phyloP scores from a whole-genome alignment of 768 basidiomycete species.

The Suillus alpinus region DNA sequence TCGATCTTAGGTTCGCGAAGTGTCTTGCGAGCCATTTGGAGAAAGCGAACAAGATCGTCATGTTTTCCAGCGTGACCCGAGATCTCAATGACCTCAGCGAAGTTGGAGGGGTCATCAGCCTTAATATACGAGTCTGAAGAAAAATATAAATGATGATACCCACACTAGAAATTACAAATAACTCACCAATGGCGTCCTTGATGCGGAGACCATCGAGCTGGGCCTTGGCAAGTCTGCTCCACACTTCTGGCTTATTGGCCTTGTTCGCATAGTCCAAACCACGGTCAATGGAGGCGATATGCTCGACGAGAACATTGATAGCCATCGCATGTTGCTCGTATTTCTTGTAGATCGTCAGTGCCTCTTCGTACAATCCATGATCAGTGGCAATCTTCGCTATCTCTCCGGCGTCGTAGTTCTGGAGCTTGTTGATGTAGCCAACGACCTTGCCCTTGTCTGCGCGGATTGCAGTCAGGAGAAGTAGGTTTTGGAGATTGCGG shows the following conservation, averaged over 20 bases:
- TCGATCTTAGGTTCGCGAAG: constrained; percentile 97
- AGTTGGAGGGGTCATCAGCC: constrained; percentile 93
- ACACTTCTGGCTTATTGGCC: constrained; percentile 94
- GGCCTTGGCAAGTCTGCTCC: constrained; percentile 97
- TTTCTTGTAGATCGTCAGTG: constrained; percentile 96
- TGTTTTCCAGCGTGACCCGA: constrained; percentile 89
- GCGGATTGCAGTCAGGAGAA: constrained; percentile 93
- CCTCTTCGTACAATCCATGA: constrained; percentile 93
- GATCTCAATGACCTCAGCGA: constrained; percentile 93
- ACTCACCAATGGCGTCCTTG: constrained; percentile 92
- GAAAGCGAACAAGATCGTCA: constrained; percentile 91
- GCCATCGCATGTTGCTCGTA: constrained; percentile 93
- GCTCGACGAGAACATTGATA: constrained; percentile 97
- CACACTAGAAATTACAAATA: not conserved
- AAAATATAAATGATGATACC: constrained; percentile 4
- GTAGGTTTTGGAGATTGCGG: constrained; percentile 90
- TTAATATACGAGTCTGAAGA: constrained; percentile 91
- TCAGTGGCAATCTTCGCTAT: constrained; percentile 97
- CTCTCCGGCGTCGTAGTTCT: constrained; percentile 91
- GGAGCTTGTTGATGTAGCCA: constrained; percentile 94
- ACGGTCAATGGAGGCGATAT: constrained; percentile 96
- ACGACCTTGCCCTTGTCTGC: constrained; percentile 99
- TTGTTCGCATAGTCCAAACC: constrained; percentile 95
- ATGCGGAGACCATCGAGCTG: constrained; percentile 97
- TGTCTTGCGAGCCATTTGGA: constrained; percentile 98